Conservation (phyloP, 2,329 filamentous ascomycete genomes). For the Penicillium aurantiogriseum region DNA sequence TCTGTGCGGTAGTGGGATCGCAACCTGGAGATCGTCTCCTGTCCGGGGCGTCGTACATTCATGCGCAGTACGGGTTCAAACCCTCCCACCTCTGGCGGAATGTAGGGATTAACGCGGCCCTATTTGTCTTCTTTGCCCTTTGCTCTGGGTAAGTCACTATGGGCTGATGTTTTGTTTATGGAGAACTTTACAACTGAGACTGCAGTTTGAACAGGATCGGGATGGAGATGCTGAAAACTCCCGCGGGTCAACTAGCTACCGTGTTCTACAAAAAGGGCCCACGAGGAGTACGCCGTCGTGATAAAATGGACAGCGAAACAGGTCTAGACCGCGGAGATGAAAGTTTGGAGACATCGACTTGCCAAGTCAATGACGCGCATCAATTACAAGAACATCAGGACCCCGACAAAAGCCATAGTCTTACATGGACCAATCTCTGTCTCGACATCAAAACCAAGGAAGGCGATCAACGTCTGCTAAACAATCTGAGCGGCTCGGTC, state of each 20-base stretch:
- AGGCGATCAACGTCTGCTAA: conserved; percentile 30
- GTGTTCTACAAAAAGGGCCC: background rate
- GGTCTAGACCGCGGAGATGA: background rate
- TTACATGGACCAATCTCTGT: background rate
- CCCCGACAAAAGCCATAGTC: background rate
- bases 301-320: background rate
- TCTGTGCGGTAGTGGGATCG: conserved; percentile 31
- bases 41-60: background rate
- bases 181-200: background rate
- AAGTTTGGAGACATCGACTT: background rate
- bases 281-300: background rate
- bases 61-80: background rate
- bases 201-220: background rate
- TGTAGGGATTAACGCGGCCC: background rate
- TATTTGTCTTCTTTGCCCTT: conserved; percentile 1
- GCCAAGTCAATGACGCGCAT: background rate
- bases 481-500: conserved; percentile 44
- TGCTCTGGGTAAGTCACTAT: background rate
- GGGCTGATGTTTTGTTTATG: background rate
- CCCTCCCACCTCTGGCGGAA: background rate
- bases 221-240: background rate
- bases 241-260: background rate
- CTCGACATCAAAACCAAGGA: background rate
- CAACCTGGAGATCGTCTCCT: background rate
- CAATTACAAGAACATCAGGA: background rate